Percentiles rank a stretch among this genome's conserved stretches.
phyloP scores from a whole-genome alignment of 2,329 filamentous ascomycete genomes.

The Simplicillium sp. region DNA sequence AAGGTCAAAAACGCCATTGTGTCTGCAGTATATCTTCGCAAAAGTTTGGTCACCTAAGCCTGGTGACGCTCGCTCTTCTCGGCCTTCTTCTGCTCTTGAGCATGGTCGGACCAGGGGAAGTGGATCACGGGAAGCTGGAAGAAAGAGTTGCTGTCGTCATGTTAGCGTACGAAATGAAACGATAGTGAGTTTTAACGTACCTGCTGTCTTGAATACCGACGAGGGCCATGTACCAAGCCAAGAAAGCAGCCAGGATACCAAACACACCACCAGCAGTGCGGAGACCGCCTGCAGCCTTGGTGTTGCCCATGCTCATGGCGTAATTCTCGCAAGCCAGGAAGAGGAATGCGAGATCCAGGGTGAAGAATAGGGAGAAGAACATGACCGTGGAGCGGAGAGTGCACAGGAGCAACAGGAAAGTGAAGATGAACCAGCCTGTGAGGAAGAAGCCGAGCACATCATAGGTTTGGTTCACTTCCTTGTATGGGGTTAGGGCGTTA shows the following conservation, averaged over 20 bases:
- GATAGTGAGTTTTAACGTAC: constrained; percentile 27
- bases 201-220: constrained; percentile 69
- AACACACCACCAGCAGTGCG: constrained; percentile 69
- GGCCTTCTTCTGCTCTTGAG: constrained; percentile 41
- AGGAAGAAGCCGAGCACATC: constrained; percentile 67
- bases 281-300: constrained; percentile 34
- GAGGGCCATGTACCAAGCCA: constrained; percentile 81
- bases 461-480: constrained; percentile 28
- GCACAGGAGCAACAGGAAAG: constrained; percentile 61
- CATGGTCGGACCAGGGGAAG: constrained; percentile 88
- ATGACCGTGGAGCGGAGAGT: constrained; percentile 69
- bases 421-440: constrained; percentile 79
- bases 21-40: no score
- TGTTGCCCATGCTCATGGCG: constrained; percentile 40
- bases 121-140: constrained; percentile 87
- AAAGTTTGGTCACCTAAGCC: neutral
- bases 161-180: constrained; percentile 20
- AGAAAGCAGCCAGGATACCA: constrained; percentile 70
- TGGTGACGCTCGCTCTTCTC: constrained; percentile 33
- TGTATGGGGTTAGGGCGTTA: constrained; percentile 45
- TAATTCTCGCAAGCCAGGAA: constrained; percentile 58
- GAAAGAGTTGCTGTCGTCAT: constrained; percentile 62
- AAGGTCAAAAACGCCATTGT: no score
- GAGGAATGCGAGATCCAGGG: constrained; percentile 67
- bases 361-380: constrained; percentile 71